Evolutionary conservation across 129 eudicot genomes (phyloP), one percentile per base, ranked within the genome.

Genomic region (Helichrysum umbraculigerum): DNA sequence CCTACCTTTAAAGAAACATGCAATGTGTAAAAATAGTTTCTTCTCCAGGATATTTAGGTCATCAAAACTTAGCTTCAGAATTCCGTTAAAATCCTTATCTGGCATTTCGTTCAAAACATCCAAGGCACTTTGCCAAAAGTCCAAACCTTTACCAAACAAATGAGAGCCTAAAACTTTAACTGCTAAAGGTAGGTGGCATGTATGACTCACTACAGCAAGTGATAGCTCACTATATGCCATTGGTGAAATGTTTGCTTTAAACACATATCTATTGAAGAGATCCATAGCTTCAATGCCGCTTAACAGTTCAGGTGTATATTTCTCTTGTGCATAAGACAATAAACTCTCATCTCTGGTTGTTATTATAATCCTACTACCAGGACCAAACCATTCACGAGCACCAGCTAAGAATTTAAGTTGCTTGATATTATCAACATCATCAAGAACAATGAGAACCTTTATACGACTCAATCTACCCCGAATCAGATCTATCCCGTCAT

Each of bases 391-490:
- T 59, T 59, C 65, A 59, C 29, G 65, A 59, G 7, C 33, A 59
- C 33, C 65, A 2, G 30, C 65, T 59, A 59, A 22, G 1, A 9
- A 59, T 22, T 59, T 4, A 22, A 59, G 34, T 59, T 59, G 65
- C 65, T 59, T 59, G 30, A 59, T 59, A 22, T 59, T 9, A 59
- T 59, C 65, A 59, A 59, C 33, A 59, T 59, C 65, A 12, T 59
- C 65, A 20, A 59, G 29, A 20, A 59, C 17, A 59, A 59, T 14
- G 22, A 59, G 65, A 59, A 59, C 65, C 65, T 59, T 59, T 59
- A 9, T 59, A 59, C 17, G 29, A 28, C 65, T 11, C 2, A 59
- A 22, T n/a, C 62, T 32, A 32, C 34, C 4, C 4, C 34, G 34
- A 32, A 32, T 32, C 34, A 32, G 34, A 32, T 32, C 34, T 32